Percentiles rank a stretch among this genome's conserved stretches.
Conservation (phyloP, 228 moss, liverwort and hornwort genomes). For the Sphagnum magellanicum region DNA sequence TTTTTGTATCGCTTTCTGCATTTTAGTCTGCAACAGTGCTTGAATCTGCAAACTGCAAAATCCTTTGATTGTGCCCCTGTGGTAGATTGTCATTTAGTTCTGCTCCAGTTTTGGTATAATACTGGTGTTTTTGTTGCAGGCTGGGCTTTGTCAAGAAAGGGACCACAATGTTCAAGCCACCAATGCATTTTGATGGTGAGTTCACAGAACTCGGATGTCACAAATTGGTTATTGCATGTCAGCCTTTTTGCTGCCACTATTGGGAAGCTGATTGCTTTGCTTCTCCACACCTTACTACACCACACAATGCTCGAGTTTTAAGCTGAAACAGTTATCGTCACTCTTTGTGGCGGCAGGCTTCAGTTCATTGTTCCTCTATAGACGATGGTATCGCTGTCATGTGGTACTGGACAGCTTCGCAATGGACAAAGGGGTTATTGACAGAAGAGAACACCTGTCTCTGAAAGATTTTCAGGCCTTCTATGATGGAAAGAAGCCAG, state of each 20-base stretch:
- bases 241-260: too few species aligned
- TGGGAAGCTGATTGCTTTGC: too few species aligned
- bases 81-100: neutral
- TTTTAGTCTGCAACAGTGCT: too few species aligned
- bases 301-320: too few species aligned
- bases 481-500: conserved; percentile 90
- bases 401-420: conserved; percentile 68
- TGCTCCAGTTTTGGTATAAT: neutral
- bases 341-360: conserved; percentile 38
- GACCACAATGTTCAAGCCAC: conserved; percentile 26
- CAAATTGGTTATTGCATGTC: too few species aligned
- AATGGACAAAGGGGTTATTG: conserved; percentile 63
- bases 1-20: too few species aligned
- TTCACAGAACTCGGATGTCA: neutral
- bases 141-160: conserved; percentile 37
- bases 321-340: too few species aligned
- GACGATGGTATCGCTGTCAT: conserved; percentile 89
- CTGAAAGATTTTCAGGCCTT: conserved; percentile 53
- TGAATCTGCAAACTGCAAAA: too few species aligned
- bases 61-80: too few species aligned
- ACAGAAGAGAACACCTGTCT: conserved; percentile 45
- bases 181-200: conserved; percentile 66
- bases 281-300: too few species aligned
- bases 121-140: conserved; percentile 19
- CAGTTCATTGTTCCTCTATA: conserved; percentile 77